These are phyloP conservation scores for Dioscorea cayenensis DNA, from an alignment of 116 monocot species.

Conservation along the genomic window DNA sequence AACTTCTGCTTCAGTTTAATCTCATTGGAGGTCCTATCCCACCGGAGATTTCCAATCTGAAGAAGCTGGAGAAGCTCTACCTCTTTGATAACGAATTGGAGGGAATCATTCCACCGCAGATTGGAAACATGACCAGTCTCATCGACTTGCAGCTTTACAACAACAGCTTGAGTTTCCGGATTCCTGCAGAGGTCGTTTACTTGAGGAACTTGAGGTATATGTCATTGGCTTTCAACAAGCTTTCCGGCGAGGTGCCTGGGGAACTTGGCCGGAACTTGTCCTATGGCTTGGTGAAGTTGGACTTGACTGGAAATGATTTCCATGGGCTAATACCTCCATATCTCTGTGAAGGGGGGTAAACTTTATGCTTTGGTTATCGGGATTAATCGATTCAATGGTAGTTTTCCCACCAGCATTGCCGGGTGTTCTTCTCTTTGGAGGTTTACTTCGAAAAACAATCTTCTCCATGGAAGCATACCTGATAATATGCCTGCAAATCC, in stretches of 20 bases:
- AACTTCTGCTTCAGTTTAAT: constrained; percentile 46
- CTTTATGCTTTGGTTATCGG: constrained; percentile 45
- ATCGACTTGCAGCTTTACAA: constrained; percentile 39
- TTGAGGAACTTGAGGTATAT: constrained; percentile 45
- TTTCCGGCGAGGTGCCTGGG: constrained; percentile 44
- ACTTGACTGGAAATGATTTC: constrained; percentile 51
- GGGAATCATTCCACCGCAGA: constrained; percentile 40
- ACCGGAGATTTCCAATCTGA: constrained; percentile 31
- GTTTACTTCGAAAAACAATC: constrained; percentile 49
- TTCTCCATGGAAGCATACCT: constrained; percentile 36
- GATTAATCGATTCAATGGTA: constrained; percentile 45
- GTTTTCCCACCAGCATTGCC: constrained; percentile 40
- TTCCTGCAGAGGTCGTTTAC: constrained; percentile 30
- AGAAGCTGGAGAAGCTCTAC: constrained; percentile 30
- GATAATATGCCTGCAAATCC: constrained; percentile 26
- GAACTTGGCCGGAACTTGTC: constrained; percentile 30
- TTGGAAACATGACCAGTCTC: constrained; percentile 42
- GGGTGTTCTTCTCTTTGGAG: constrained; percentile 43
- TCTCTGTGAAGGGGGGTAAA: constrained; percentile 36
- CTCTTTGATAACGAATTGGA: constrained; percentile 41
- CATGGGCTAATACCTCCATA: constrained; percentile 47
- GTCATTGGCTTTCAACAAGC: constrained; percentile 48
- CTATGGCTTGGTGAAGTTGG: constrained; percentile 36
- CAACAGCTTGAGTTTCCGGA: constrained; percentile 36
- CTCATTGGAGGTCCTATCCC: constrained; percentile 42